Percentiles rank a stretch among this genome's conserved stretches.
Evolutionary conservation across 108 stramenopile genomes (phyloP).

Genomic region (Nitzschia palea): DNA sequence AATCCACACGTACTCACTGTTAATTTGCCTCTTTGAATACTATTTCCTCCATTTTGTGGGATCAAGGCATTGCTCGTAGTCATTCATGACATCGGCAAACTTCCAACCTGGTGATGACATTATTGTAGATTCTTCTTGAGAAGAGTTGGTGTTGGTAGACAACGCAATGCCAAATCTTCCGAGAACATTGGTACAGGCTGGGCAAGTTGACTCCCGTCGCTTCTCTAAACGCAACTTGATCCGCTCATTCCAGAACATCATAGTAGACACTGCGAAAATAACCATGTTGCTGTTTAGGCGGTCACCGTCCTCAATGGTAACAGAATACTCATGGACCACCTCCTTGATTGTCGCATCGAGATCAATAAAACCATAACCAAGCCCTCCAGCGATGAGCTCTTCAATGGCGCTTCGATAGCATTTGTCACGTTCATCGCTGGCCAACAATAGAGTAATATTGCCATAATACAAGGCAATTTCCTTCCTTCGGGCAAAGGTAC

Average conservation of each 20-base stretch:
- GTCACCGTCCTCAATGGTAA: not conserved
- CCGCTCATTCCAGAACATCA: not conserved
- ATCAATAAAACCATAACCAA: constrained; percentile 9
- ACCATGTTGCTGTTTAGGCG: constrained; percentile 5
- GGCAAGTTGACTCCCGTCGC: not conserved
- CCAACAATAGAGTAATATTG: not conserved
- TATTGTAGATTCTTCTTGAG: too few species aligned
- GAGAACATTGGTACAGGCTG: constrained; percentile 5
- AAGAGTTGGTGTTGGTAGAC: too few species aligned
- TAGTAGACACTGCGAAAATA: not conserved
- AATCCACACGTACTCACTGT: too few species aligned
- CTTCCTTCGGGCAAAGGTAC: not conserved
- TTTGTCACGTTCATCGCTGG: constrained; percentile 2
- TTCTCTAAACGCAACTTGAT: not conserved
- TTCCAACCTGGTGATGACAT: too few species aligned
- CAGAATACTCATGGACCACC: not conserved
- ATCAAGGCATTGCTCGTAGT: too few species aligned
- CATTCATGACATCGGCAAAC: too few species aligned
- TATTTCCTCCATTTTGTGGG: too few species aligned
- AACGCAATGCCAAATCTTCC: too few species aligned
- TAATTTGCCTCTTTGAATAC: too few species aligned
- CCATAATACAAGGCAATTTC: not conserved
- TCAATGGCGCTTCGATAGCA: constrained; percentile 7
- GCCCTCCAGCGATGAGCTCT: not conserved
- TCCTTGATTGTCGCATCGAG: not conserved